Base-by-base conservation (phyloP, 306 rosid species). In the Ziziphus jujuba region DNA sequence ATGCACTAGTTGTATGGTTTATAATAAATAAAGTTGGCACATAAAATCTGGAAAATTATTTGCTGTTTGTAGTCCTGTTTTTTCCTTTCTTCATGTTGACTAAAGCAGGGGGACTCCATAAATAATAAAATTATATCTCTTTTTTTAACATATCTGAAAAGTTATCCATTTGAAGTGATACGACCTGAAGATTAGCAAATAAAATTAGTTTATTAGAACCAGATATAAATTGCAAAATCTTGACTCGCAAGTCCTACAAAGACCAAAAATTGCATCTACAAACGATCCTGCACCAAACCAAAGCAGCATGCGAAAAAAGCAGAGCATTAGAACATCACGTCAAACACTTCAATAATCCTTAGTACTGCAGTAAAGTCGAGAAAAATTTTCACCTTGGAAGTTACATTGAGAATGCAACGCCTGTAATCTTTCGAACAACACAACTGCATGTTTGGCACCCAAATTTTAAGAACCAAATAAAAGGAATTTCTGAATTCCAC, bases 321-420 rank as follows among this genome's bases (percentile, higher is more conserved):
- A 58, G 72, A 66, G 72, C 74, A 55, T 23, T 43, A 28, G 69
- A 59, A 62, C 38, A 68, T 61, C 44, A 60, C 56, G 13, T 67
- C 59, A 40, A 28, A 73, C 63, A 63, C 60, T 44, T 35, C 1
- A 33, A 73, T 40, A 81, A 56, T 74, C 77, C 45, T 63, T n/a
- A 64, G 20, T 66, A 22, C 45, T 31, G 77, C 59, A 63, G 72
- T 71, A 74, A 65, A 71, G 83, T 83, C 51, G 15, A 60, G 50
- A 80, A 78, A 76, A 81, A 62, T 65, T 63, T 73, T 77, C 77
- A 56, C 62, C 77, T 72, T 64, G 67, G 75, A 73, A 81, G 35
- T 63, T 48, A 59, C 36, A 70, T 22, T 2, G 8, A 81, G 80
- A 71, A 73, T 57, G 57, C 60, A 72, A 69, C 31, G 64, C 56